These are phyloP conservation scores for Cucurbita maxima DNA, from an alignment of 306 rosid species.

Conservation along the genomic window DNA sequence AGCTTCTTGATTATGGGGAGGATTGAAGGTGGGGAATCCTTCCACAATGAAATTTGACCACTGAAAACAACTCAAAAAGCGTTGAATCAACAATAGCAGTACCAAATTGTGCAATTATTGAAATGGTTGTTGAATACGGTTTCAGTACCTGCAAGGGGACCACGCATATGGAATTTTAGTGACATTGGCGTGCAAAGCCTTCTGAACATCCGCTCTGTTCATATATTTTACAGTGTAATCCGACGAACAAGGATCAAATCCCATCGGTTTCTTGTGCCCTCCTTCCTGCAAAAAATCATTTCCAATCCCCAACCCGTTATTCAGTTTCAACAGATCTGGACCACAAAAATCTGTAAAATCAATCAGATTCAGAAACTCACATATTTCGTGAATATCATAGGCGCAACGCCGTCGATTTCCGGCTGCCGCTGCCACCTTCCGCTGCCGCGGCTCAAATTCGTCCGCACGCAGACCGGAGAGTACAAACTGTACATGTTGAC, in stretches of 20 bases:
- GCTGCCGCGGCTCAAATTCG: neutral
- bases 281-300: constrained; percentile 11
- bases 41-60: constrained; percentile 35
- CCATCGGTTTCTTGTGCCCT: constrained; percentile 20
- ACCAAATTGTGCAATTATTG: neutral
- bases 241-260: constrained; percentile 36
- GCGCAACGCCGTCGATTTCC: constrained; percentile 1
- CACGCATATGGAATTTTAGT: constrained; percentile 33
- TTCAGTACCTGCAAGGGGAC: constrained; percentile 23
- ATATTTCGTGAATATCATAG: constrained; percentile 10
- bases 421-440: neutral
- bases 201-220: constrained; percentile 32
- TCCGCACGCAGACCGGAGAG: constrained; percentile 11
- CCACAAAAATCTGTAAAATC: neutral
- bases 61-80: constrained; percentile 9
- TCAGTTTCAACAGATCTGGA: neutral
- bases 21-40: constrained; percentile 42
- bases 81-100: neutral
- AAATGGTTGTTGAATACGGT: neutral
- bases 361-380: constrained; percentile 5
- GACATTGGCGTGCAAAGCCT: constrained; percentile 39
- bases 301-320: neutral
- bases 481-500: constrained; percentile 38
- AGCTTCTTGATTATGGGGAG: constrained; percentile 61
- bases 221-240: constrained; percentile 17